phyloP scores from a whole-genome alignment of 139 green algal species.

The Chlamydomonas urium region DNA sequence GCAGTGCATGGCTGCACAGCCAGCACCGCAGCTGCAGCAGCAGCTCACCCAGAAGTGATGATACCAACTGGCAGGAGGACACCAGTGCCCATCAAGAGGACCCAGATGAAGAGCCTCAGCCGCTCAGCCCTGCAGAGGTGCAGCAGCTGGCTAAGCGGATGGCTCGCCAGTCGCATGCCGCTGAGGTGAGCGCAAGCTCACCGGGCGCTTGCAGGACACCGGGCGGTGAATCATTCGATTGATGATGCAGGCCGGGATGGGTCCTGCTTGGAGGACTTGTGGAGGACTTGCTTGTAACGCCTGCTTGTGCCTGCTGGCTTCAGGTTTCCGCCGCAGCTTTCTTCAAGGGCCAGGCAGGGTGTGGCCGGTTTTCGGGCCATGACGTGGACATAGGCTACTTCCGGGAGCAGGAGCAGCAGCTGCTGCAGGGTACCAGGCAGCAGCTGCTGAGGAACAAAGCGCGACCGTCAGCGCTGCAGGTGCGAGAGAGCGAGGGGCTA shows the following conservation, averaged over 20 bases:
- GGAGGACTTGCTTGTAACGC: background rate
- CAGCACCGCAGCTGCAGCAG: no score
- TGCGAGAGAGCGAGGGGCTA: no score
- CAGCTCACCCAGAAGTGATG: no score
- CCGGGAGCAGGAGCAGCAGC: background rate
- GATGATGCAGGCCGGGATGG: background rate
- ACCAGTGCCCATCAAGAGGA: no score
- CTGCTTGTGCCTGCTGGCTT: background rate
- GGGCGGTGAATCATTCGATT: background rate
- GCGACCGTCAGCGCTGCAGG: background rate
- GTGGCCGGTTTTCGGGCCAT: background rate
- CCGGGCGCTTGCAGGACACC: background rate
- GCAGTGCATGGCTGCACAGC: no score
- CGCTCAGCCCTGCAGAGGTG: background rate
- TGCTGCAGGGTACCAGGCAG: background rate
- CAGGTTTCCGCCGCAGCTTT: slow-evolving; percentile 2
- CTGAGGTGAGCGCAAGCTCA: slow-evolving; percentile 7
- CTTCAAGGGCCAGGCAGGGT: background rate
- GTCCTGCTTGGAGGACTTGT: background rate
- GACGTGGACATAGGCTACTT: background rate
- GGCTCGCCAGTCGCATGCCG: slow-evolving; percentile 1
- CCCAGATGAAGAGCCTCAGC: no score
- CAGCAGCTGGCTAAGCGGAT: background rate
- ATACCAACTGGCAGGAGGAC: no score
- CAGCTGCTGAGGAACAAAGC: background rate